phyloP scores from a whole-genome alignment of 345 rosid species.

The Theobroma cacao region DNA sequence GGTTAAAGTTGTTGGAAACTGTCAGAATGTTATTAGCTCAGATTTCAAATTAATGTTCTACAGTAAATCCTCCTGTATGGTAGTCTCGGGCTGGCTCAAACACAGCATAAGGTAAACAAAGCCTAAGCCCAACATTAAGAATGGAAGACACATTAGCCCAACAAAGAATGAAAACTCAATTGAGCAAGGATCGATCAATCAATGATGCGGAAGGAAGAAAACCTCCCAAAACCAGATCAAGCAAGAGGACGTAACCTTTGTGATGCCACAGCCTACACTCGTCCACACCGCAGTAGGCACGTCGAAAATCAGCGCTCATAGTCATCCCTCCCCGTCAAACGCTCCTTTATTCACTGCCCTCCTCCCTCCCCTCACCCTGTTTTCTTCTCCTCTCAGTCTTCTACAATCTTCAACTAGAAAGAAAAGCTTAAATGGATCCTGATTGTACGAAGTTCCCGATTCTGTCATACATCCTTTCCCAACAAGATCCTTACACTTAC shows the following conservation, averaged over 20 bases:
- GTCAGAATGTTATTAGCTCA: no score
- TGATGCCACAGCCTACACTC: no score
- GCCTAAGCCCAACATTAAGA: not conserved
- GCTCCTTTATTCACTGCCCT: not conserved
- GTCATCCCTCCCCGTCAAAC: not conserved
- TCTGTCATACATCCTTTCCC: constrained; percentile 57
- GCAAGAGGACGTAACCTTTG: not conserved
- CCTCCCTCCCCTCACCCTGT: not conserved
- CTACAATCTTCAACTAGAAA: not conserved
- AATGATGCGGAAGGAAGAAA: not conserved
- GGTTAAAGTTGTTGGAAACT: no score
- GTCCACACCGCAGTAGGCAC: not conserved
- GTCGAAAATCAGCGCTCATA: not conserved
- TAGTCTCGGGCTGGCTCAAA: no score
- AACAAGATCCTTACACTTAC: constrained; percentile 32
- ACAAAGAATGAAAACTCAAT: not conserved
- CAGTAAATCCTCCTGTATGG: no score
- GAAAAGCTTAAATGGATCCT: constrained; percentile 41
- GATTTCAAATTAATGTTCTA: no score
- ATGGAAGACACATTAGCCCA: not conserved
- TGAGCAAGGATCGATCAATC: not conserved
- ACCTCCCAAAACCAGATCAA: not conserved
- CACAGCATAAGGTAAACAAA: no score
- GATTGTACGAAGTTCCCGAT: constrained; percentile 53
- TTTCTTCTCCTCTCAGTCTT: not conserved